A percentile compares a stretch with the other conserved stretches of the same genome.
Evolutionary conservation across 306 rosid species (phyloP).

Genomic region (Pterocarpus santalinus): DNA sequence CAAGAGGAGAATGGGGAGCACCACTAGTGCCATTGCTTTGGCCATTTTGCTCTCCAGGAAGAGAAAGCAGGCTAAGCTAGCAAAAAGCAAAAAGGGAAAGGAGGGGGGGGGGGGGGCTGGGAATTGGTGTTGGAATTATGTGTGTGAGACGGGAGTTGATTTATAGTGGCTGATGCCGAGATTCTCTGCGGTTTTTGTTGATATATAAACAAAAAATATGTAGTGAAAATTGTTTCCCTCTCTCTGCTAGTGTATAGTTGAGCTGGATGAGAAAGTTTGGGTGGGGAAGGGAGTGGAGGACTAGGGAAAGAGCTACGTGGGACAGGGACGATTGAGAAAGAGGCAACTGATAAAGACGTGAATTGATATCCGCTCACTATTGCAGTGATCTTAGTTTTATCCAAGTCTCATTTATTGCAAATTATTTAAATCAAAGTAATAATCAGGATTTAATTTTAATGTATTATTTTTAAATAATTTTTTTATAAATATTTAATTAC

Average conservation of each 20-base stretch:
- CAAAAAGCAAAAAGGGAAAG: neutral
- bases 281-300: neutral
- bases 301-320: neutral
- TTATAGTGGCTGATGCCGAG: slow-evolving; percentile 56
- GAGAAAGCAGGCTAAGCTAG: too few species aligned
- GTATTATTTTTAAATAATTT: too few species aligned
- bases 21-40: neutral
- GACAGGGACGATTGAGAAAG: neutral
- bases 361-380: neutral
- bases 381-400: too few species aligned
- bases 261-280: neutral
- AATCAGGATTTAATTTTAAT: too few species aligned
- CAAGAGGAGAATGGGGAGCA: slow-evolving; percentile 19
- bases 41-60: neutral
- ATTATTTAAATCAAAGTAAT: too few species aligned
- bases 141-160: neutral
- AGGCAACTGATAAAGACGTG: neutral
- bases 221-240: neutral
- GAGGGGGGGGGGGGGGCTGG: neutral
- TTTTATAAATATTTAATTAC: too few species aligned
- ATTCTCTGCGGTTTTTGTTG: slow-evolving; percentile 48
- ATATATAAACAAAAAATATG: neutral
- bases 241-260: too few species aligned
- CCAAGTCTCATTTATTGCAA: too few species aligned
- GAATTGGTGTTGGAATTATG: neutral